phyloP scores from a whole-genome alignment of 2,329 filamentous ascomycete species.

The Microsporum audouinii region DNA sequence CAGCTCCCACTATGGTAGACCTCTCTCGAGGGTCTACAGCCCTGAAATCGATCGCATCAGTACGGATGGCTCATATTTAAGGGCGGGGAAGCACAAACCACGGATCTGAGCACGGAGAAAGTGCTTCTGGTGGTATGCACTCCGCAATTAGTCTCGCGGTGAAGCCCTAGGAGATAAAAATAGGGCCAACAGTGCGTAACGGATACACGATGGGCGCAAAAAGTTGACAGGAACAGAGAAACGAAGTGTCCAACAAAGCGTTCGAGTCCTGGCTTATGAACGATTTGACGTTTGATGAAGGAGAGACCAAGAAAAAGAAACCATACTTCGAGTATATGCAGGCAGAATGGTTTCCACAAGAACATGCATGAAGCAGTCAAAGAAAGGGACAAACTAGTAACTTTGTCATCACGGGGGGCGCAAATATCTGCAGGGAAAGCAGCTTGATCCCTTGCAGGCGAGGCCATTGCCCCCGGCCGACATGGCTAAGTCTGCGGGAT shows the following conservation, averaged over 20 bases:
- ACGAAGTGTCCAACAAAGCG: neutral
- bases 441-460: neutral
- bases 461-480: neutral
- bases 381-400: neutral
- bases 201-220: neutral
- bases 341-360: neutral
- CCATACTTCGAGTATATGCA: neutral
- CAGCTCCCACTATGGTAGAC: neutral
- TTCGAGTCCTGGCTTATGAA: neutral
- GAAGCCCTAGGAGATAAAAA: neutral
- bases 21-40: neutral
- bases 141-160: neutral
- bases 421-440: neutral
- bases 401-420: neutral
- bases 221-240: neutral
- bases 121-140: neutral
- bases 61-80: neutral
- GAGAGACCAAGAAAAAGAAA: neutral
- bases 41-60: neutral
- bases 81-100: conserved; percentile 1
- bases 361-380: conserved; percentile 1
- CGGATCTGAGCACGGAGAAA: neutral
- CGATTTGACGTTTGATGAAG: neutral
- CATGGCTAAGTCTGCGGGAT: neutral
- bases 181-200: neutral